Evolutionary conservation across 2,329 filamentous ascomycete species (phyloP).

Genomic region (Aspergillus sp.): DNA sequence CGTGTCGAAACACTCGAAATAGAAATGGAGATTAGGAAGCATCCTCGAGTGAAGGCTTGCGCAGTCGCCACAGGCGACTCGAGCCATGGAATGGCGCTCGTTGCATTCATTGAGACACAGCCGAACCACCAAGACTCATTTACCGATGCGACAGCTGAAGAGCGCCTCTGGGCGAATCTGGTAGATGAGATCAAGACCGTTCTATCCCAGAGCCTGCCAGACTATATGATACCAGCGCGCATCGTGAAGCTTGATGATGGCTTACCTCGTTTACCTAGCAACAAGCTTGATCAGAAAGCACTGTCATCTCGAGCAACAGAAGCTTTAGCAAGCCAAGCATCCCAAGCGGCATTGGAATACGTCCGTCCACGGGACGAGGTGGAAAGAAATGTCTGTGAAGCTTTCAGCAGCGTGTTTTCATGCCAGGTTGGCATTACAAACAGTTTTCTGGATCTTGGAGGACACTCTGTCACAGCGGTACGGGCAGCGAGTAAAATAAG

Average conservation of each 20-base stretch:
- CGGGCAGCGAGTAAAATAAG: neutral
- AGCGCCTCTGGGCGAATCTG: neutral
- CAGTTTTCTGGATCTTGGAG: constrained; percentile 2
- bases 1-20: constrained; percentile 8
- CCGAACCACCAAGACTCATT: neutral
- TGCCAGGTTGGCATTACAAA: neutral
- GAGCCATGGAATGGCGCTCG: neutral
- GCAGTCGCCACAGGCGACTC: neutral
- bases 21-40: neutral
- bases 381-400: neutral
- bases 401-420: neutral
- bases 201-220: neutral
- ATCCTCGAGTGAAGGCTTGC: neutral
- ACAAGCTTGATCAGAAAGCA: constrained; percentile 1
- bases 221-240: neutral
- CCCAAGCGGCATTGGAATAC: neutral
- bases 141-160: too few species aligned
- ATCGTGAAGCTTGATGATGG: neutral
- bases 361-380: neutral
- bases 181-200: neutral
- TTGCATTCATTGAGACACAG: neutral
- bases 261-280: neutral
- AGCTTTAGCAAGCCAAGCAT: neutral
- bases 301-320: neutral
- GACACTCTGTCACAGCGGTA: constrained; percentile 2